phyloP scores from a whole-genome alignment of 176 grass and related monocot genomes.

The Triticum turgidum region DNA sequence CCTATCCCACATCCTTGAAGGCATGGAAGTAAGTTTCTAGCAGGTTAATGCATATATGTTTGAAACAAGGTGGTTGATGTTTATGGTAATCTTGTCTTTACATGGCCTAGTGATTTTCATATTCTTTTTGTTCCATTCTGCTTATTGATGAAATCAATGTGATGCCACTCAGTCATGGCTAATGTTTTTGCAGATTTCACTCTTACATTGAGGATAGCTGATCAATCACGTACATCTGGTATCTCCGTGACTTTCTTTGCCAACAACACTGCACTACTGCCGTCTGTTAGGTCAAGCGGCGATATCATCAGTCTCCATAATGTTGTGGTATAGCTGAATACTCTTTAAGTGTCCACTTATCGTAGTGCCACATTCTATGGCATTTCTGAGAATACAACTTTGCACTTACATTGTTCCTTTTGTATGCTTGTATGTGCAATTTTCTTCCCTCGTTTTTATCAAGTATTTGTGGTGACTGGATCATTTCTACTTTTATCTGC shows the following conservation, averaged over 20 bases:
- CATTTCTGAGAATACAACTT: not conserved
- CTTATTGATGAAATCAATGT: not conserved
- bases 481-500: conserved; percentile 36
- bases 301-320: conserved; percentile 84
- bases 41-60: not conserved
- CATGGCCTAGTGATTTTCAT: not conserved
- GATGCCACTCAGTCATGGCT: not conserved
- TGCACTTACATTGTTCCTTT: not conserved
- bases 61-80: not conserved
- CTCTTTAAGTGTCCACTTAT: conserved; percentile 19
- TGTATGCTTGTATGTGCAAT: not conserved
- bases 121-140: not conserved
- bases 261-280: conserved; percentile 46
- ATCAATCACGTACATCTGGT: conserved; percentile 49
- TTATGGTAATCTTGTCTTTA: not conserved
- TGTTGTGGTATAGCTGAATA: conserved; percentile 52
- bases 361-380: conserved; percentile 5
- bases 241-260: conserved; percentile 66
- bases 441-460: not conserved
- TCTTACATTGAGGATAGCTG: conserved; percentile 70
- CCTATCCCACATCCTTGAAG: not conserved
- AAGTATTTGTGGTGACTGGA: not conserved
- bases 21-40: not conserved
- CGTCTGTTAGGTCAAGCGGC: conserved; percentile 50
- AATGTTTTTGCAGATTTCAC: conserved; percentile 51